Conservation (phyloP, 2,329 filamentous ascomycete species). For the Apiospora pterosperma region DNA sequence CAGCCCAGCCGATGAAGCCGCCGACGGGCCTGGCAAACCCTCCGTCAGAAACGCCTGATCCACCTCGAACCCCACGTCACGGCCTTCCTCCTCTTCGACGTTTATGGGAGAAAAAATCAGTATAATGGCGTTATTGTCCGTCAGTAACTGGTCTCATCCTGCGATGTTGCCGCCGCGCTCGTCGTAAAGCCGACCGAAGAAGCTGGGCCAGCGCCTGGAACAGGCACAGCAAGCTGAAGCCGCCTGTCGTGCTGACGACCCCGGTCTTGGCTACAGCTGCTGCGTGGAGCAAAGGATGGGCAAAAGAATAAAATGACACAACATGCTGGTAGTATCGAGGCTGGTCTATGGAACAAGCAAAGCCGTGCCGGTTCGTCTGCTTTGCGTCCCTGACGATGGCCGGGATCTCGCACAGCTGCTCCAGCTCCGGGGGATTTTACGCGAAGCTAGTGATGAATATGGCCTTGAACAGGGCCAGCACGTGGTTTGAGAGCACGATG, state of each 20-base stretch:
- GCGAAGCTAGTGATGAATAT: slow-evolving; percentile 3
- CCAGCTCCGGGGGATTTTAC: slow-evolving; percentile 5
- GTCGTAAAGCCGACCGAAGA: slow-evolving; percentile 34
- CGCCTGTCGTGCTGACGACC: slow-evolving; percentile 29
- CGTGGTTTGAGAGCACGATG: slow-evolving; percentile 6
- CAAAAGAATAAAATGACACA: background rate
- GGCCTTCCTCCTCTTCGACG: background rate
- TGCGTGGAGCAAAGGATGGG: background rate
- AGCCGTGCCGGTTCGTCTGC: slow-evolving; percentile 4
- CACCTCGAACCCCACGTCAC: background rate
- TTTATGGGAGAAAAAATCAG: slow-evolving; percentile 6
- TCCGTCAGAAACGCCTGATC: background rate
- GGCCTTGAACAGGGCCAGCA: background rate
- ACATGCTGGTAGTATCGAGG: background rate
- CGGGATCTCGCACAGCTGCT: background rate
- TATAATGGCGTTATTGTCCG: slow-evolving; percentile 1
- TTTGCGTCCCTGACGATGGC: slow-evolving; percentile 10
- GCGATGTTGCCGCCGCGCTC: slow-evolving; percentile 28
- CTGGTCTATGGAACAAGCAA: slow-evolving; percentile 3
- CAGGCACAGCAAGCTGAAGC: slow-evolving; percentile 38
- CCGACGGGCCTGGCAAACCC: background rate
- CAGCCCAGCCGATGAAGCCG: slow-evolving; percentile 4
- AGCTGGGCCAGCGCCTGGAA: slow-evolving; percentile 34
- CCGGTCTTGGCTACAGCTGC: slow-evolving; percentile 12
- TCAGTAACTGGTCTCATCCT: slow-evolving; percentile 14